Conservation (phyloP, 257 asterid species). For the Salvia splendens region DNA sequence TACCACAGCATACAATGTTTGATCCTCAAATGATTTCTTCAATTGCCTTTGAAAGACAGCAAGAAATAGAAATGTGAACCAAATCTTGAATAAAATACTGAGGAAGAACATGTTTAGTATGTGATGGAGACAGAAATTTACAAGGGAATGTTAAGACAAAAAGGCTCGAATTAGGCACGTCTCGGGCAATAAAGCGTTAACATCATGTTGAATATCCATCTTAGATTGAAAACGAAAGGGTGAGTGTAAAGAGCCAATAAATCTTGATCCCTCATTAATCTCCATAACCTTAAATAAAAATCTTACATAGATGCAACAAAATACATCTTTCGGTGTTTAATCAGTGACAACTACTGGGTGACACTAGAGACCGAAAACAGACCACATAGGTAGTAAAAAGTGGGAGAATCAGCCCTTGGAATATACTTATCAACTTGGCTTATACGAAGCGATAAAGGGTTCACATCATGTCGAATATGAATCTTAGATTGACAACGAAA, state of each 20-base stretch:
- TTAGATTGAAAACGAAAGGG: background rate
- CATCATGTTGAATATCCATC: background rate
- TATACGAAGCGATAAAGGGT: background rate
- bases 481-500: background rate
- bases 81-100: conserved; percentile 21
- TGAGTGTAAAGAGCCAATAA: background rate
- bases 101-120: conserved; percentile 6
- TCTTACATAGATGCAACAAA: background rate
- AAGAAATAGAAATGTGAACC: conserved; percentile 26
- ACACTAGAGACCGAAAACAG: background rate
- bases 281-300: background rate
- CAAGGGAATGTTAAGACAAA: conserved; percentile 1
- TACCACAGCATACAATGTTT: conserved; percentile 29
- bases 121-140: conserved; percentile 9
- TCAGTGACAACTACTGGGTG: too few relatives aligned
- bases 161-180: conserved; percentile 26
- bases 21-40: background rate
- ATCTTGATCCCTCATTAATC: background rate
- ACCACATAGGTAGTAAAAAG: background rate
- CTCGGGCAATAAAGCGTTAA: background rate
- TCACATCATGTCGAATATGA: background rate
- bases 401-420: background rate
- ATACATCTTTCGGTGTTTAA: too few relatives aligned
- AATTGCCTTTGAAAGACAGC: conserved; percentile 15
- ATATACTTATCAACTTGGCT: conserved; percentile 7